A percentile compares a stretch with the other conserved stretches of the same genome.
These are phyloP conservation scores for Miamiensis avidus DNA, from an alignment of 169 alveolate species.

Conservation along the genomic window DNA sequence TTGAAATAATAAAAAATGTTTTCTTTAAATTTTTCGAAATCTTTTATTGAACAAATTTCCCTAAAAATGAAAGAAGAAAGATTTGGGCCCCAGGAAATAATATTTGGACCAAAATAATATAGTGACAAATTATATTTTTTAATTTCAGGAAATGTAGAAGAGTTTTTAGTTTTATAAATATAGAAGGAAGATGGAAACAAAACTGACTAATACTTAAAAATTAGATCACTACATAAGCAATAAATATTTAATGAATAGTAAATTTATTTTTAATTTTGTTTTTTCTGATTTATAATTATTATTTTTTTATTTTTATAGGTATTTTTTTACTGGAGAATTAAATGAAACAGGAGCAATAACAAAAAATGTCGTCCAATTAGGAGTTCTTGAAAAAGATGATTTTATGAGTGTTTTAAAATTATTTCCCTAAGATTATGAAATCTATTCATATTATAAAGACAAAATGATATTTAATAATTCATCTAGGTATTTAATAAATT, in stretches of 20 bases:
- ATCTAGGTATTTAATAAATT: no score
- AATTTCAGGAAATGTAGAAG: background rate
- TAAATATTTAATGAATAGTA: slow-evolving; percentile 1
- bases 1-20: background rate
- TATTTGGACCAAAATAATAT: background rate
- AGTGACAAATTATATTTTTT: background rate
- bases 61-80: slow-evolving; percentile 14
- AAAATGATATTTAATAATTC: no score
- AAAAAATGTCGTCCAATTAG: slow-evolving; percentile 4
- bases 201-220: background rate
- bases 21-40: background rate
- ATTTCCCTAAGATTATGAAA: slow-evolving; percentile 1
- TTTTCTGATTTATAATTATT: no score
- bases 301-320: no score
- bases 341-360: slow-evolving; percentile 5
- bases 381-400: slow-evolving; percentile 1
- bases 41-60: background rate
- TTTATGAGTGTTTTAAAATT: background rate
- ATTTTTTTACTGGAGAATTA: slow-evolving; percentile 5
- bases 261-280: slow-evolving; percentile 14
- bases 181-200: background rate
- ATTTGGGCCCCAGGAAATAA: slow-evolving; percentile 14
- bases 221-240: background rate
- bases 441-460: no score
- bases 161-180: no score